Conservation (phyloP, 202 grass and related monocot genomes). For the Cymbopogon flexuosus region DNA sequence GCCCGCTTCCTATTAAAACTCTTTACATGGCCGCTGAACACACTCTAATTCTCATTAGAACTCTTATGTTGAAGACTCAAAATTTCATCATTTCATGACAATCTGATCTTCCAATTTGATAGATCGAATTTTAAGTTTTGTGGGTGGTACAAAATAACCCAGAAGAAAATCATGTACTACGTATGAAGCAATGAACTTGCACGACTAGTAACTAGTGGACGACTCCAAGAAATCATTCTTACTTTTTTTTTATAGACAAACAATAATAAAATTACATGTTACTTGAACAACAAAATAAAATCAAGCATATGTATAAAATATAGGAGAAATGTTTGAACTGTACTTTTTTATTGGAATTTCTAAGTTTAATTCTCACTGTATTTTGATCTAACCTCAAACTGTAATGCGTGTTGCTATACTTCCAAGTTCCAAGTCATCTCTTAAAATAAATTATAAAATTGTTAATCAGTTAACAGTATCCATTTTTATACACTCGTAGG, state of each 20-base stretch:
- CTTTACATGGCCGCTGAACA: not conserved
- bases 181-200: not conserved
- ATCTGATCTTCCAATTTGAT: not conserved
- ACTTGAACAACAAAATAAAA: not conserved
- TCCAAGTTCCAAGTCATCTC: not conserved
- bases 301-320: not conserved
- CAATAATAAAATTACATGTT: not conserved
- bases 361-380: not conserved
- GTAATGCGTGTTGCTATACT: not conserved
- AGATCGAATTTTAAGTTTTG: not conserved
- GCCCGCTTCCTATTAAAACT: not conserved
- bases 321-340: constrained; percentile 43
- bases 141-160: not conserved
- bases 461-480: not conserved
- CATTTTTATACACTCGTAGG: not conserved
- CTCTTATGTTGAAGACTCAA: no score
- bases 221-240: not conserved
- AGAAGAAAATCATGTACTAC: not conserved
- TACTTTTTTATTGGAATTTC: not conserved
- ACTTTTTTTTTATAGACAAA: not conserved
- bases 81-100: not conserved
- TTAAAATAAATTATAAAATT: not conserved
- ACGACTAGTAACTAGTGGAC: not conserved
- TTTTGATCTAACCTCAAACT: not conserved
- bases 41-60: not conserved